These are phyloP conservation scores for Omphalea diandra DNA, from an alignment of 441 rosid genomes.

Conservation along the genomic window DNA sequence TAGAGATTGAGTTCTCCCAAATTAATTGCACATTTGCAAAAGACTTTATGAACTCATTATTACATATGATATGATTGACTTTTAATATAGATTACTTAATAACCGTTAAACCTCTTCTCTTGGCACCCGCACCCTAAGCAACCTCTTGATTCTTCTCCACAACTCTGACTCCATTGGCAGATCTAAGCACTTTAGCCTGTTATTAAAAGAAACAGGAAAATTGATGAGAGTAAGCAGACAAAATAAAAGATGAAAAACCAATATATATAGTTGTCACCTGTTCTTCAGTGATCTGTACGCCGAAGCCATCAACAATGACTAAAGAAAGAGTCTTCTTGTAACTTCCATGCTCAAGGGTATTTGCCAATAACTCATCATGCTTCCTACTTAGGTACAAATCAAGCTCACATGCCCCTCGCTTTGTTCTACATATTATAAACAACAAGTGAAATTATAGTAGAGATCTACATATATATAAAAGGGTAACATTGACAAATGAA, in stretches of 20 bases:
- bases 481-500: too few relatives aligned
- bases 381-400: conserved; percentile 64
- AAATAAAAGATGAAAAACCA: not conserved
- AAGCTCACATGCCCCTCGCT: conserved; percentile 50
- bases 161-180: conserved; percentile 63
- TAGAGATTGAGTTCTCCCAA: too few relatives aligned
- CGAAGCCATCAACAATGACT: conserved; percentile 76
- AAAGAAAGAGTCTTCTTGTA: conserved; percentile 62
- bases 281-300: conserved; percentile 63
- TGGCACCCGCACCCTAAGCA: too few relatives aligned
- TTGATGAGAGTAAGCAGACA: not conserved
- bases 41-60: not conserved
- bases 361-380: conserved; percentile 62
- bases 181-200: conserved; percentile 73
- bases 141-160: conserved; percentile 82
- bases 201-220: too few relatives aligned
- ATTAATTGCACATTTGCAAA: not conserved
- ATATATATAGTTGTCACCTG: too few relatives aligned
- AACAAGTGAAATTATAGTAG: too few relatives aligned
- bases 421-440: conserved; percentile 33
- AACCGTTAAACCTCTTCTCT: too few relatives aligned
- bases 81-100: too few relatives aligned
- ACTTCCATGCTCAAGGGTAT: conserved; percentile 48
- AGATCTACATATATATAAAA: not conserved
- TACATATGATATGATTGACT: not conserved